Percentiles rank a stretch among this genome's conserved stretches.
phyloP scores from a whole-genome alignment of 1,284 basidiomycete species.

The Schizophyllum amplum region DNA sequence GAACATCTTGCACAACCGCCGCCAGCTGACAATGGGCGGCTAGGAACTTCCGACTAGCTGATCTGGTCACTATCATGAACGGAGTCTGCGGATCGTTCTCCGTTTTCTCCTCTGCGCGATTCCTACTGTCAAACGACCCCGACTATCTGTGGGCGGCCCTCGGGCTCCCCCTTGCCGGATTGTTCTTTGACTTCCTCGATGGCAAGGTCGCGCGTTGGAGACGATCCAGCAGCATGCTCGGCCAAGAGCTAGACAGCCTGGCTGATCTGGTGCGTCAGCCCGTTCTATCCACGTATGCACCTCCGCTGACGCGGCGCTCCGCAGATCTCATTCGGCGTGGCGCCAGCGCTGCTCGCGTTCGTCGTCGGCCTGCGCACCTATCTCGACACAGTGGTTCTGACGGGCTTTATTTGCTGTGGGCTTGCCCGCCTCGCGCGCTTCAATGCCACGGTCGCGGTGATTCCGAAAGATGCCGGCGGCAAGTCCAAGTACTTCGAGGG shows the following conservation, averaged over 20 bases:
- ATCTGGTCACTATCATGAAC: conserved; percentile 99
- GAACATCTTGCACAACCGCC: conserved; percentile 1
- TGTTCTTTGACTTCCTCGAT: conserved; percentile 97
- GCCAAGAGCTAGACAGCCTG: conserved; percentile 95
- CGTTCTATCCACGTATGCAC: conserved; percentile 5
- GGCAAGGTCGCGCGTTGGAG: conserved; percentile 98
- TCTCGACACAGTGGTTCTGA: conserved; percentile 82
- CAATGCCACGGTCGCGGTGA: conserved; percentile 94
- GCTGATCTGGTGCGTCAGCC: conserved; percentile 76
- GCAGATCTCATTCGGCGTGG: conserved; percentile 95
- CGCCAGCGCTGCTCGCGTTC: conserved; percentile 90
- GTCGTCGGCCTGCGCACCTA: conserved; percentile 85
- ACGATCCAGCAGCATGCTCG: conserved; percentile 92
- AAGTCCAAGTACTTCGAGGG: conserved; percentile 97
- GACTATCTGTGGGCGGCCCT: conserved; percentile 83
- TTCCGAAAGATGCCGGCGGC: conserved; percentile 83
- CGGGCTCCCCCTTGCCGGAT: conserved; percentile 85
- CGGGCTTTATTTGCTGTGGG: conserved; percentile 92
- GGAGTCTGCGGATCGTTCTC: conserved; percentile 97
- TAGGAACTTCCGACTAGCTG: conserved; percentile 96
- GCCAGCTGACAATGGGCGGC: neutral
- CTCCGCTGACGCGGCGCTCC: conserved; percentile 8
- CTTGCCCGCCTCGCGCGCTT: conserved; percentile 95
- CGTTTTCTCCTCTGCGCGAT: conserved; percentile 87
- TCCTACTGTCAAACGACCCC: conserved; percentile 77